phyloP scores from a whole-genome alignment of 768 basidiomycete genomes.

The Rubroboletus pulcherrimus region DNA sequence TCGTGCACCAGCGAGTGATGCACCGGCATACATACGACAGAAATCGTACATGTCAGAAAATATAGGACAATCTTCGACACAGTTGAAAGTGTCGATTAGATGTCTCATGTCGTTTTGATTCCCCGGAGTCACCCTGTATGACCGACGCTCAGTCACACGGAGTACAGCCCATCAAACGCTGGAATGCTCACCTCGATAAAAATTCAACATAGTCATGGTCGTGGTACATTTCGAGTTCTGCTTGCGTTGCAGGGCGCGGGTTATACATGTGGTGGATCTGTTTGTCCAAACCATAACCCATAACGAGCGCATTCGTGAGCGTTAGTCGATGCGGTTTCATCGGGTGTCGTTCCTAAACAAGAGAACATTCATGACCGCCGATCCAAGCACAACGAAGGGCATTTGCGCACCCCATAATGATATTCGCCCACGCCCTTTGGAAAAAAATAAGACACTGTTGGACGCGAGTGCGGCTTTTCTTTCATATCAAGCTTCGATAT shows the following conservation, averaged over 20 bases:
- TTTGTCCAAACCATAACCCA: slow-evolving; percentile 95
- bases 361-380: slow-evolving; percentile 1
- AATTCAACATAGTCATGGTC: slow-evolving; percentile 96
- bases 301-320: slow-evolving; percentile 90
- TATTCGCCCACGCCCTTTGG: slow-evolving; percentile 91
- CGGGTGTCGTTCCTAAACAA: slow-evolving; percentile 84
- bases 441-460: slow-evolving; percentile 94
- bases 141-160: not conserved
- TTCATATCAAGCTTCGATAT: slow-evolving; percentile 18
- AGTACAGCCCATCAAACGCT: not conserved
- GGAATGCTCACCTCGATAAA: slow-evolving; percentile 65
- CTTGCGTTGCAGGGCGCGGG: slow-evolving; percentile 83
- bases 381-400: not conserved
- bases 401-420: slow-evolving; percentile 83
- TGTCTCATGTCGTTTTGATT: slow-evolving; percentile 65
- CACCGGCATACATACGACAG: slow-evolving; percentile 91
- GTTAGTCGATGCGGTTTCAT: slow-evolving; percentile 99
- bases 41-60: slow-evolving; percentile 95
- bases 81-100: slow-evolving; percentile 85
- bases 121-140: slow-evolving; percentile 54
- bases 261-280: slow-evolving; percentile 91
- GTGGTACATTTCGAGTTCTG: slow-evolving; percentile 88
- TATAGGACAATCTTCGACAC: slow-evolving; percentile 95
- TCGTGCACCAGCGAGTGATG: slow-evolving; percentile 84
- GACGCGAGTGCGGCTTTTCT: slow-evolving; percentile 40